Base-by-base conservation (phyloP, 345 rosid genomes). In the Melaleuca alternifolia region DNA sequence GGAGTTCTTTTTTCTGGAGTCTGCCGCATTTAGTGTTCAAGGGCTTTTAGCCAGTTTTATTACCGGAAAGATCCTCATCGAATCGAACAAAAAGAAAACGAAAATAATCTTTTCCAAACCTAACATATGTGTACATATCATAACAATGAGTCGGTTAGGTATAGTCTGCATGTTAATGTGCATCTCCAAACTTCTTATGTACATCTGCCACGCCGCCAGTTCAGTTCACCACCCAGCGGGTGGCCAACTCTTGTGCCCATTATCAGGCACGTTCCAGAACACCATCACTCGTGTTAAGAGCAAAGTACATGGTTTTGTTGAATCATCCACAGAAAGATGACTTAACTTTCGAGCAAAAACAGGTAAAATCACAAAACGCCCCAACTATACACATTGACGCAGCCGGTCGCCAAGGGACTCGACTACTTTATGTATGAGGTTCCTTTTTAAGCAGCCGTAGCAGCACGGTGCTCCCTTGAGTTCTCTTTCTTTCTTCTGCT, bases 391-490 rank as follows among this genome's bases (percentile, higher is more conserved):
- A 83, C 44, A 18, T 83, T 30, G 50, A 83, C 85, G 6, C 81
- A 20, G 18, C 81, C 81, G 18, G 48, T 71, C 16, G 59, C 61
- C 28, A 53, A 83, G 85, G 26, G 61, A 83, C 15, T 28, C 30
- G 28, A 33, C 24, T 54, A 46, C 21, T 11, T 76, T 92, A 92
- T 84, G 87, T 85, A 85, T 83, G 91, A 82, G 92, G 93, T 86
- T 90, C 91, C 77, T 83, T 91, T 62, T 92, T 89, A 85, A 96
- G 98, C 91, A 96, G 89, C 65, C 93, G 94, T 33, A 94, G 52
- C 83, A 97, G 95, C 54, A 92, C 85, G 79, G 87, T 87, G 89
- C 91, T 96, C 44, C 99, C 99, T 87, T 91, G 92, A 71, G 97
- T 96, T 91, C 92, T 92, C 85, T 88, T 90, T 85, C 85, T 87